These are phyloP conservation scores for Hyaloscypha hepaticicola DNA, from an alignment of 495 filamentous ascomycete species.

Conservation along the genomic window DNA sequence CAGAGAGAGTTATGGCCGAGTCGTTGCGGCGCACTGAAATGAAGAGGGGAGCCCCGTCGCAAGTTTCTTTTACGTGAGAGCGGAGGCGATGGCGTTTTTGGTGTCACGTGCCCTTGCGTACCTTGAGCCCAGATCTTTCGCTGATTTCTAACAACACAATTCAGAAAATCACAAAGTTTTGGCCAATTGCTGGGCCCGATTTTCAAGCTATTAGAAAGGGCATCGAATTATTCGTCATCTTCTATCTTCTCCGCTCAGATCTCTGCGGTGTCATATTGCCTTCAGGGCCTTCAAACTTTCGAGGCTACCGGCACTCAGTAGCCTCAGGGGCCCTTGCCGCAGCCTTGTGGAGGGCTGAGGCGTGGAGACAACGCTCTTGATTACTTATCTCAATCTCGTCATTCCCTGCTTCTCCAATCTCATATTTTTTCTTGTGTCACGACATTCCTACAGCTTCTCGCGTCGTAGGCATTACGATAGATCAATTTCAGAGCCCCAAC, in stretches of 20 bases:
- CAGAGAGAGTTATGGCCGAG: too few species aligned
- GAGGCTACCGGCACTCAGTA: too few species aligned
- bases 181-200: too few species aligned
- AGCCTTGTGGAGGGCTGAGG: not conserved
- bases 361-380: not conserved
- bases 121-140: not conserved
- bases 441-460: too few species aligned
- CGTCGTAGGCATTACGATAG: too few species aligned
- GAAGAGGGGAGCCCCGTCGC: not conserved
- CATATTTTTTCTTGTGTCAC: not conserved
- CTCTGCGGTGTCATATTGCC: not conserved
- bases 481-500: too few species aligned
- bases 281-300: not conserved
- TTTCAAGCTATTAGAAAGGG: not conserved
- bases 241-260: not conserved
- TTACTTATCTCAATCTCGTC: not conserved
- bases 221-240: not conserved
- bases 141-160: not conserved
- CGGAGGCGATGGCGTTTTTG: not conserved
- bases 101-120: not conserved
- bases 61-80: not conserved
- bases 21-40: too few species aligned
- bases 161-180: too few species aligned
- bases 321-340: not conserved
- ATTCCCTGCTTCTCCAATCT: not conserved